These are phyloP conservation scores for Pestalotiopsis sp. DNA, from an alignment of 2,329 filamentous ascomycete species.

Conservation along the genomic window DNA sequence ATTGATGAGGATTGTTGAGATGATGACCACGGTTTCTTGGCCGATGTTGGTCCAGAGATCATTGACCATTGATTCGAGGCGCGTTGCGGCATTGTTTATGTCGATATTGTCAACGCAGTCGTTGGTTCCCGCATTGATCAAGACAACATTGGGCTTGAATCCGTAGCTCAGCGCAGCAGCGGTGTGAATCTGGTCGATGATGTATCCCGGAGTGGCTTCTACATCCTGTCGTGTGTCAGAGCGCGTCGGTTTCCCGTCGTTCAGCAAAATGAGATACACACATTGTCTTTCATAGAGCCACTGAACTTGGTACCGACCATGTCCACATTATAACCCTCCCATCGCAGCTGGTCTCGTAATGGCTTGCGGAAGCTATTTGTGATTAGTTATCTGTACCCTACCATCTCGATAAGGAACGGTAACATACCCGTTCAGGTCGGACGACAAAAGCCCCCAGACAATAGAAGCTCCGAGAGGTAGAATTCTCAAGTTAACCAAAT, in stretches of 20 bases:
- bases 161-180: not conserved
- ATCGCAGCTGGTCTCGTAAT: constrained; percentile 23
- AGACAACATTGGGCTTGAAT: constrained; percentile 23
- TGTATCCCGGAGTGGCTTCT: constrained; percentile 19
- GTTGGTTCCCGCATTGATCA: constrained; percentile 36
- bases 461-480: constrained; percentile 15
- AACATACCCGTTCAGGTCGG: constrained; percentile 45
- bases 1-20: not conserved
- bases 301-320: constrained; percentile 26
- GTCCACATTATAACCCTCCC: constrained; percentile 25
- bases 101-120: constrained; percentile 25
- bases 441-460: constrained; percentile 11
- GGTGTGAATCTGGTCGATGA: constrained; percentile 18
- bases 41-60: not conserved
- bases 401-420: not conserved
- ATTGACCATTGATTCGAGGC: constrained; percentile 28
- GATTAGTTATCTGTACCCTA: not conserved
- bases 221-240: constrained; percentile 14
- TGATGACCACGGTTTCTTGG: not conserved
- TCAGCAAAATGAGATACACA: not conserved
- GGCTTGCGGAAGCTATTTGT: constrained; percentile 20
- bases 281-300: constrained; percentile 28
- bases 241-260: not conserved
- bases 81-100: constrained; percentile 20
- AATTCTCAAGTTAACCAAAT: constrained; percentile 6